Percentiles rank a stretch among this genome's conserved stretches.
Conservation (phyloP, 225 moss, liverwort and hornwort genomes). For the Polytrichum commune region DNA sequence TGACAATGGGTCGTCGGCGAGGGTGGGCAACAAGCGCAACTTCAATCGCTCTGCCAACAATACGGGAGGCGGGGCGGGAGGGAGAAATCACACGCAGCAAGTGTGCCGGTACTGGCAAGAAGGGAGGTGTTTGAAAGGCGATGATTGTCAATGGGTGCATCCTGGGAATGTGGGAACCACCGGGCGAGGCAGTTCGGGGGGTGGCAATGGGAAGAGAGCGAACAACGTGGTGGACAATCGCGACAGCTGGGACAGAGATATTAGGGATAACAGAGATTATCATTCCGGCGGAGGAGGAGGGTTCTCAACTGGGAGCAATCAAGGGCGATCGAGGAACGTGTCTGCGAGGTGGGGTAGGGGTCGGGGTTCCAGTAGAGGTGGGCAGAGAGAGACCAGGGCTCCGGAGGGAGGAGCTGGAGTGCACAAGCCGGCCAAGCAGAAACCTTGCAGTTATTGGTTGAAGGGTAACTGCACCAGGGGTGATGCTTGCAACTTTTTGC, state of each 20-base stretch:
- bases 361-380: conserved; percentile 6
- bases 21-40: conserved; percentile 84
- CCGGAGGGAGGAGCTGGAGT: conserved; percentile 30
- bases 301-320: conserved; percentile 65
- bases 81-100: conserved; percentile 38
- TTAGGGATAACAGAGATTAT: conserved; percentile 35
- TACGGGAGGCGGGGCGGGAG: conserved; percentile 38
- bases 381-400: conserved; percentile 32
- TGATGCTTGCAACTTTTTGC: conserved; percentile 78
- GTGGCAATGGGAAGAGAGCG: conserved; percentile 66
- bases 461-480: conserved; percentile 78
- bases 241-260: conserved; percentile 13
- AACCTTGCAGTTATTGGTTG: conserved; percentile 74
- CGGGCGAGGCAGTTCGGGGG: conserved; percentile 60
- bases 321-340: conserved; percentile 34
- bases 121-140: conserved; percentile 82
- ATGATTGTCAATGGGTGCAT: conserved; percentile 89
- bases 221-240: conserved; percentile 52
- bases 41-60: conserved; percentile 56
- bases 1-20: conserved; percentile 70
- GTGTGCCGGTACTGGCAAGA: conserved; percentile 93
- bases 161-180: conserved; percentile 83
- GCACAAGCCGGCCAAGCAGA: conserved; percentile 45
- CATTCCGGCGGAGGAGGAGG: conserved; percentile 42
- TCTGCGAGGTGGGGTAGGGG: conserved; percentile 53